Percentiles rank a stretch among this genome's conserved stretches.
Evolutionary conservation across 495 filamentous ascomycete species (phyloP).

Genomic region (Penicillium bialowiezense): DNA sequence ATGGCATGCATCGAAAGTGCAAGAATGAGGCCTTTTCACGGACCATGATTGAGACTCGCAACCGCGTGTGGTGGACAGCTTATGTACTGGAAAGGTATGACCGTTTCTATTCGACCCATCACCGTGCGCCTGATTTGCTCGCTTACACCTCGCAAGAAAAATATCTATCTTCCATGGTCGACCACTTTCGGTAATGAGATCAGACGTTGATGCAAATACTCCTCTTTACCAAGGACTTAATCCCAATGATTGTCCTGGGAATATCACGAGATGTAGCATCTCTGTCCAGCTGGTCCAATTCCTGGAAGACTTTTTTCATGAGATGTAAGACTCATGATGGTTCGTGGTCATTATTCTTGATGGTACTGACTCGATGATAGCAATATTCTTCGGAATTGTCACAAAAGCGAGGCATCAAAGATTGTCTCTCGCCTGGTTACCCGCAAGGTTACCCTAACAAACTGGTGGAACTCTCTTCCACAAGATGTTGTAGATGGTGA

Average conservation of each 20-base stretch:
- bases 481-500: constrained; percentile 6
- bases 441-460: constrained; percentile 10
- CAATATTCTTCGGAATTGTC: constrained; percentile 14
- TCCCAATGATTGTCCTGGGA: not conserved
- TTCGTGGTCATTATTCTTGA: not conserved
- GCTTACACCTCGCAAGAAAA: constrained; percentile 9
- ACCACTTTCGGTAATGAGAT: constrained; percentile 28
- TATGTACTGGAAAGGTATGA: constrained; percentile 38
- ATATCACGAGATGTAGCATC: constrained; percentile 12
- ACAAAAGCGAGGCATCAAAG: constrained; percentile 10
- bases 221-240: constrained; percentile 18
- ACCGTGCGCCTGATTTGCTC: too few species aligned
- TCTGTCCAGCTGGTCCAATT: constrained; percentile 22
- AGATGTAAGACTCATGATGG: constrained; percentile 17
- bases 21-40: constrained; percentile 20
- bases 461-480: constrained; percentile 28
- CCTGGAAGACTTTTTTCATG: constrained; percentile 25
- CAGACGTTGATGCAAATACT: constrained; percentile 31
- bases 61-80: constrained; percentile 41
- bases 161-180: constrained; percentile 36
- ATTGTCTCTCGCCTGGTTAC: constrained; percentile 12
- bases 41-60: constrained; percentile 30
- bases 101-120: constrained; percentile 7
- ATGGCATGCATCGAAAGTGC: constrained; percentile 41
- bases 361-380: constrained; percentile 8